phyloP scores from a whole-genome alignment of 306 rosid species.

The Macrotyloma uniflorum region DNA sequence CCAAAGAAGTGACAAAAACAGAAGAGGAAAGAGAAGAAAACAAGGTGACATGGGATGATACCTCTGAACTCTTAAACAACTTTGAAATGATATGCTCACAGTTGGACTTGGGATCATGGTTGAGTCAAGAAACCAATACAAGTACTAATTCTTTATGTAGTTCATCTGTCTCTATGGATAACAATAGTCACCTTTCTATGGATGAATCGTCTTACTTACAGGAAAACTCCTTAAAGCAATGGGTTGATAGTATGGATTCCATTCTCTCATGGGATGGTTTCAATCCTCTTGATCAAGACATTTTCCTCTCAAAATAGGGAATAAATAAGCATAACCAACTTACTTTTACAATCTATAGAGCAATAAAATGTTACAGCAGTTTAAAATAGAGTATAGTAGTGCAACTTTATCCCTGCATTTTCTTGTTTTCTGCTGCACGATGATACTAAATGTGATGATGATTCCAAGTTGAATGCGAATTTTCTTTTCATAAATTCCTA shows the following conservation, averaged over 20 bases:
- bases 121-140: constrained; percentile 50
- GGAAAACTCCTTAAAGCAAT: constrained; percentile 47
- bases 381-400: constrained; percentile 29
- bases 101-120: constrained; percentile 57
- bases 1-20: constrained; percentile 29
- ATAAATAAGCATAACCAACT: constrained; percentile 22
- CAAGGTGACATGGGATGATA: constrained; percentile 41
- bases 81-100: constrained; percentile 53
- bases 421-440: constrained; percentile 11
- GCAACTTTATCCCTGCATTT: constrained; percentile 13
- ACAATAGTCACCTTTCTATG: constrained; percentile 55
- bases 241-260: constrained; percentile 64
- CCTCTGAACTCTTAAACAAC: constrained; percentile 44
- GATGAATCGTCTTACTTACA: constrained; percentile 50
- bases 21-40: constrained; percentile 38
- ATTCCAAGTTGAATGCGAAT: constrained; percentile 8
- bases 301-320: constrained; percentile 46
- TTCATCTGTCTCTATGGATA: constrained; percentile 63
- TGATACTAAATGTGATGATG: constrained; percentile 33
- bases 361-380: constrained; percentile 5
- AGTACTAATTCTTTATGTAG: constrained; percentile 49
- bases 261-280: constrained; percentile 64
- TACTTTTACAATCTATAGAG: constrained; percentile 9
- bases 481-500: constrained; percentile 10
- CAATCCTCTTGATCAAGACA: constrained; percentile 57